phyloP scores from a whole-genome alignment of 352 stramenopile genomes.

The Peronospora tabacina region DNA sequence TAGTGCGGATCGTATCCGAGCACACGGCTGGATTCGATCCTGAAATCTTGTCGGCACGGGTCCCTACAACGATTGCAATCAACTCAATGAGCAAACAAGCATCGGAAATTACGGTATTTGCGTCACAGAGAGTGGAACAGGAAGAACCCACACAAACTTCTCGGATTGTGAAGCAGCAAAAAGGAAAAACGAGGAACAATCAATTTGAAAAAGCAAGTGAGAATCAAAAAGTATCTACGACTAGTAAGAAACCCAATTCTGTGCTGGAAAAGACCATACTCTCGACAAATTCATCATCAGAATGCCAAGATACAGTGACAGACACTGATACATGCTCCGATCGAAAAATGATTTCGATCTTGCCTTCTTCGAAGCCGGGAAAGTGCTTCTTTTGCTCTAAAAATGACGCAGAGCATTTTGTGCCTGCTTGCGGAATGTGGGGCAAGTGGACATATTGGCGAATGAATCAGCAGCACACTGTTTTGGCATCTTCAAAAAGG shows the following conservation, averaged over 20 bases:
- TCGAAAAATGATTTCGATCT: conserved; percentile 56
- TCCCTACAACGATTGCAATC: conserved; percentile 20
- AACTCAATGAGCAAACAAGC: conserved; percentile 15
- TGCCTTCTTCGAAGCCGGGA: conserved; percentile 69
- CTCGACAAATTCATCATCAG: background rate
- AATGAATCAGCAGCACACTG: conserved; percentile 63
- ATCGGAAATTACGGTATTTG: background rate
- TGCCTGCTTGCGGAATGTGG: conserved; percentile 74
- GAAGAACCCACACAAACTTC: background rate
- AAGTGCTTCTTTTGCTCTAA: conserved; percentile 86
- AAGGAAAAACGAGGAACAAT: background rate
- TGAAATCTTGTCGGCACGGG: conserved; percentile 47
- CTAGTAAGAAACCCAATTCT: background rate
- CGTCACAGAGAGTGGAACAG: conserved; percentile 1
- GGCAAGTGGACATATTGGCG: conserved; percentile 82
- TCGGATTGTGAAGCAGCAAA: conserved; percentile 4
- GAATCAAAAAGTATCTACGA: background rate
- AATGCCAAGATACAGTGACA: background rate
- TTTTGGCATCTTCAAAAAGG: conserved; percentile 9
- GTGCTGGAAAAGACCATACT: background rate
- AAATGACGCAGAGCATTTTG: conserved; percentile 72
- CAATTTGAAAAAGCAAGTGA: background rate
- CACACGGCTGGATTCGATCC: conserved; percentile 77
- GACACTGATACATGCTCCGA: conserved; percentile 3
- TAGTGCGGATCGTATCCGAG: conserved; percentile 78